Evolutionary conservation across 2,329 filamentous ascomycete species (phyloP), one percentile per base, ranked within the genome.

Genomic region (Escovopsis sp.): DNA sequence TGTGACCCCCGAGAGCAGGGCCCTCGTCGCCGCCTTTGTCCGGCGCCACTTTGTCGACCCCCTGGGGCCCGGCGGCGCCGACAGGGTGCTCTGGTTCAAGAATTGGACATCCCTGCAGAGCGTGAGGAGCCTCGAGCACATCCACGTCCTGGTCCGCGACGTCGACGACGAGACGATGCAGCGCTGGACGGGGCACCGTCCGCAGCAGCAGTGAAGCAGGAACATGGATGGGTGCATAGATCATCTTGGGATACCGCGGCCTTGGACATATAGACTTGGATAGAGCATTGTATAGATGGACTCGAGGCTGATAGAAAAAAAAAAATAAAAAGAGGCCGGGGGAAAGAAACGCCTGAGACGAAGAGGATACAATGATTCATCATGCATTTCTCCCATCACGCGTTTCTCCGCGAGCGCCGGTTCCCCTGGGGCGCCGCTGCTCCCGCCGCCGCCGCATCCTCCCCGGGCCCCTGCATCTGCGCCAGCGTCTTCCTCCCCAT

Each of bases 21-120:
- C 62, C 35, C 60, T 72, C 45, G 80, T 94, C 33, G 70, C 77
- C 38, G 67, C 68, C 9, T 95, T 85, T 57, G 79, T 94, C 30
- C 62, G 74, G 49, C 69, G 65, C 48, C 80, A 72, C 12, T 95
- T 95, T 56, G 65, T 73, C 32, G 66, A 72, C n/a, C 63, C 60
- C 28, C 62, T 84, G 11, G 70, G 69, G 0, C 58, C 60, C 0
- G 64, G 60, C 4, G 70, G 69, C n/a, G 60, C 63, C 44, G 62
- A 68, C 6, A 65, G 63, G 39, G 75, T 81, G 37, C 58, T 87
- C 47, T 96, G 87, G 86, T 95, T 95, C 65, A 93, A 89, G 71
- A 95, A 95, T 53, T 94, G 87, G 87, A 79, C 77, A 46, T 77
- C 79, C 26, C 64, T 95, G 57, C 93, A 95, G 67, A 93, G 85